Base-by-base conservation (phyloP, 2,329 filamentous ascomycete genomes). In the Nigrospora osmanthi region DNA sequence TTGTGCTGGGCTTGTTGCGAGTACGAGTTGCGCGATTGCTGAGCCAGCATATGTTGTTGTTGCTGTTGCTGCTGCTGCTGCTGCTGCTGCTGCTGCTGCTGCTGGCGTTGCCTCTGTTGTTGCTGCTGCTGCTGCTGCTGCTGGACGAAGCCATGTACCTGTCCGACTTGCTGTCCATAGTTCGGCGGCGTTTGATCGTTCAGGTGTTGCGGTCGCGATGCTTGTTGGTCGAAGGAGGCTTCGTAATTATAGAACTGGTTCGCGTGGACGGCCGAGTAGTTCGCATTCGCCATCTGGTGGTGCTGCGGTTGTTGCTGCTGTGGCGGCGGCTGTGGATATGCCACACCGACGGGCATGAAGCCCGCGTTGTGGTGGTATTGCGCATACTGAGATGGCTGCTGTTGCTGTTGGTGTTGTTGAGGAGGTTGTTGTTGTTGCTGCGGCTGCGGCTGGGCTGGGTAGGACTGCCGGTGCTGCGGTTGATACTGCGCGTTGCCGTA, bases 61-160 rank as follows among this genome's bases (percentile, higher is more conserved):
- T 41, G 39, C 23, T 33, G 47, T 15, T 45, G 40, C 37, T 46
- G 43, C 2, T 47, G 42, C 13, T 49, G 47, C 40, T 52, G 47
- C 15, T 44, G 42, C 6, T 43, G 31, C 16, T 44, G 44, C 17
- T 45, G 46, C 13, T 50, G 40, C 30, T 40, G 47, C 33, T 45
- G 56, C 47, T 47, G 51, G 48, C 45, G 55, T 38, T 45, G 56
- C 13, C 23, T 61, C 39, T 60, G 61, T 33, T 55, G 52, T 39
- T 61, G 58, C 32, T 60, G 53, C 15, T 57, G 56, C 46, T 49
- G 47, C 48, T 60, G 63, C 23, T 63, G 58, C 40, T 67, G 60
- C 35, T 63, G 61, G 33, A 58, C 19, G 63, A 53, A n/a, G 60
- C 58, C 44, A 54, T 46, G 23, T 10, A 28, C 23, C 23, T 28